phyloP scores from a whole-genome alignment of 371 early-diverging fungal species.

The Mucor lusitanicus region DNA sequence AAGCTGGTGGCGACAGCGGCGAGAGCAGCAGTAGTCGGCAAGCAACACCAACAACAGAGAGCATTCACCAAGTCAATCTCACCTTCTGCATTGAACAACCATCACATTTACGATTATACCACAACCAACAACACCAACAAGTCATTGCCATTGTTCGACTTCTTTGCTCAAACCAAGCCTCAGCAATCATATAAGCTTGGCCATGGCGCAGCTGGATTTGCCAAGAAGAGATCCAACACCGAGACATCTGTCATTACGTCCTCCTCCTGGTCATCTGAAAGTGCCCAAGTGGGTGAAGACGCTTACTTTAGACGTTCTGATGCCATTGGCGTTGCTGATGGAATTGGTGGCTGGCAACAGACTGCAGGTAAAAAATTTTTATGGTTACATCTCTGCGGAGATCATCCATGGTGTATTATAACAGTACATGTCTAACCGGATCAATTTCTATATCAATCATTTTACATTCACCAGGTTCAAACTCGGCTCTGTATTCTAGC shows the following conservation, averaged over 20 bases:
- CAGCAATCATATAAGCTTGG: slow-evolving; percentile 19
- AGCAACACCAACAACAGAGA: not conserved
- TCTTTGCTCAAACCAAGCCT: slow-evolving; percentile 22
- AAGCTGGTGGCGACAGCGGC: not conserved
- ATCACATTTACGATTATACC: slow-evolving; percentile 5
- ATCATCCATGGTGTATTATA: not conserved
- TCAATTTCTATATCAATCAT: slow-evolving; percentile 23
- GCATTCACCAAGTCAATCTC: slow-evolving; percentile 7
- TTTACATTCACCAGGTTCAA: slow-evolving; percentile 53
- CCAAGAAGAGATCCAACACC: slow-evolving; percentile 16
- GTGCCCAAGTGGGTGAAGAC: slow-evolving; percentile 81
- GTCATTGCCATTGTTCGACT: slow-evolving; percentile 25
- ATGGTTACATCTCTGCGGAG: slow-evolving; percentile 4
- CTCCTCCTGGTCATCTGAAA: slow-evolving; percentile 19
- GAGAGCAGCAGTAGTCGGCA: not conserved
- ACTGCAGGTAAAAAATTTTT: slow-evolving; percentile 26
- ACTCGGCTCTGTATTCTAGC: slow-evolving; percentile 86
- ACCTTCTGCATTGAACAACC: slow-evolving; percentile 14
- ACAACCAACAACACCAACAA: slow-evolving; percentile 1
- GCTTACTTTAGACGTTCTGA: slow-evolving; percentile 76
- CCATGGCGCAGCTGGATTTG: slow-evolving; percentile 29
- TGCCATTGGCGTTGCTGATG: slow-evolving; percentile 84
- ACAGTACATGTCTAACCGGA: not conserved
- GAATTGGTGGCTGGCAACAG: slow-evolving; percentile 81
- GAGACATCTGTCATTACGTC: not conserved